A percentile compares a stretch with the other conserved stretches of the same genome.
phyloP scores from a whole-genome alignment of 257 asterid species.

The Paraleonurus japonicus region DNA sequence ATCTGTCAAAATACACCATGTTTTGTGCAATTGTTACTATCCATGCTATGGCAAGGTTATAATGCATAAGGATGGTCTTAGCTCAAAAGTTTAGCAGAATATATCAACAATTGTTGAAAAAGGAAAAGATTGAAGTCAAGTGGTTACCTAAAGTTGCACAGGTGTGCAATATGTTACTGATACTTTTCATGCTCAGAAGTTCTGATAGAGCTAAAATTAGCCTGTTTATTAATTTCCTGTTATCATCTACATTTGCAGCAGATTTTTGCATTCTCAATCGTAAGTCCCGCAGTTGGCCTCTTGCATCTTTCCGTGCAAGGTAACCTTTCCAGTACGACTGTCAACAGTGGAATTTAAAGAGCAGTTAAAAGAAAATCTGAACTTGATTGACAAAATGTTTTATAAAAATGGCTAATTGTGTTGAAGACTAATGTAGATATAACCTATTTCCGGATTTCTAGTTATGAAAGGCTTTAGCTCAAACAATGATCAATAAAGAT shows the following conservation, averaged over 20 bases:
- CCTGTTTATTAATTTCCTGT: conserved; percentile 83
- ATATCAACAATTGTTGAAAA: not conserved
- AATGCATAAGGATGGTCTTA: not conserved
- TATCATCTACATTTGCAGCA: conserved; percentile 85
- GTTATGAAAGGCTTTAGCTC: not conserved
- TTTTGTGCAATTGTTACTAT: not conserved
- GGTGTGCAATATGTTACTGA: conserved; percentile 78
- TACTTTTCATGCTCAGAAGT: conserved; percentile 76
- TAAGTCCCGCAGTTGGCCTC: conserved; percentile 61
- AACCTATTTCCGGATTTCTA: not conserved
- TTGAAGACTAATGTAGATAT: not conserved
- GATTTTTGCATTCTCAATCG: conserved; percentile 78
- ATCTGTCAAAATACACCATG: conserved; percentile 45
- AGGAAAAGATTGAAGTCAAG: not conserved
- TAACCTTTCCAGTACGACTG: conserved; percentile 93
- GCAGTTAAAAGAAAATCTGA: not conserved
- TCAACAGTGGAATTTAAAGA: conserved; percentile 15
- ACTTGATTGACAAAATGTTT: not conserved
- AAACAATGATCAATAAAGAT: not conserved
- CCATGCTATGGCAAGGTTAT: not conserved
- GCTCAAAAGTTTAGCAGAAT: not conserved
- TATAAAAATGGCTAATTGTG: not conserved
- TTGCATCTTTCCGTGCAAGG: conserved; percentile 70
- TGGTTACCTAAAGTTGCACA: conserved; percentile 83
- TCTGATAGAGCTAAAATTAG: conserved; percentile 81